Conservation (phyloP, 139 green algal genomes). For the Volvox reticuliferus region DNA sequence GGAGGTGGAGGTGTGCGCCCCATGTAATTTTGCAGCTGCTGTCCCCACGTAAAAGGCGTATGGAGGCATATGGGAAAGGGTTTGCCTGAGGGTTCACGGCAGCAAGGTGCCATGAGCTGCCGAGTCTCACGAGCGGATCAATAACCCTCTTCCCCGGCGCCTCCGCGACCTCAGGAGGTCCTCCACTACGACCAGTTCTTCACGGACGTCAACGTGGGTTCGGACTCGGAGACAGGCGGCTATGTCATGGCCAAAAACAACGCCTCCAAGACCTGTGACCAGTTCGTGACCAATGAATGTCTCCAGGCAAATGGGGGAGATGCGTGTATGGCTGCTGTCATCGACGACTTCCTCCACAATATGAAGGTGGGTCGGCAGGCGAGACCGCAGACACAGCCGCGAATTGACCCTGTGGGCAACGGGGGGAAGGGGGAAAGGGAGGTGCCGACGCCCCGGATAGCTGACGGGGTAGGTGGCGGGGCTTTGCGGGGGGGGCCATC, state of each 20-base stretch:
- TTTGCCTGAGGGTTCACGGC: too few relatives aligned
- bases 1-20: background rate
- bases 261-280: slow-evolving; percentile 37
- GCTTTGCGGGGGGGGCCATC: too few relatives aligned
- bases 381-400: background rate
- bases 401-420: background rate
- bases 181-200: slow-evolving; percentile 28
- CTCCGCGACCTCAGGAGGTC: background rate
- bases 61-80: too few relatives aligned
- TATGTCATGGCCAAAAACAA: slow-evolving; percentile 46
- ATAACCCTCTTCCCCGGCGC: background rate
- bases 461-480: too few relatives aligned
- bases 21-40: too few relatives aligned
- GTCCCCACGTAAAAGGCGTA: too few relatives aligned
- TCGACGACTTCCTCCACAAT: background rate
- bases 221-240: slow-evolving; percentile 10
- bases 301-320: slow-evolving; percentile 3
- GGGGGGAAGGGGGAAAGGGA: too few relatives aligned
- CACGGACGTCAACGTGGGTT: slow-evolving; percentile 39
- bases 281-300: slow-evolving; percentile 1
- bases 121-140: too few relatives aligned
- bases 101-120: too few relatives aligned
- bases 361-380: background rate
- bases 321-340: slow-evolving; percentile 19
- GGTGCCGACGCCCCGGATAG: too few relatives aligned